Evolutionary conservation across 345 rosid species (phyloP), one percentile per base, ranked within the genome.

Genomic region (Physaria fendleri): DNA sequence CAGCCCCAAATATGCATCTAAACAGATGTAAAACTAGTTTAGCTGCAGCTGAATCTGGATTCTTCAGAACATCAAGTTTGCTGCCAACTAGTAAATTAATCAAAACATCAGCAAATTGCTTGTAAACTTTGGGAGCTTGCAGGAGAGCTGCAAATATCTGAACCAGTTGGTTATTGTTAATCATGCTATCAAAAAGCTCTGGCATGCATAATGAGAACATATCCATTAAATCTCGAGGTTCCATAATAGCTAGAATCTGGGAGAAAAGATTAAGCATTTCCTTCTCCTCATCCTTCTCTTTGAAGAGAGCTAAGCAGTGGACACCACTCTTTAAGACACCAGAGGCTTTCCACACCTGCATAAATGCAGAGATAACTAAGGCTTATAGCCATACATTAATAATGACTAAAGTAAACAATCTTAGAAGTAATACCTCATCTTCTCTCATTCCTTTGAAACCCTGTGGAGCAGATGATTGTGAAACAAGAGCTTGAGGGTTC

Each of bases 191-290:
- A 69, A 93, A 93, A 54, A 93, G 97, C 84, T 81, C 96, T 50
- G 96, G 92, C 96, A 93, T 82, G 59, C 99, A 93, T 78, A 93
- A 75, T 3, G 99, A 87, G 72, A 93, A 93, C 95, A 93, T 87
- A 76, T 93, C 97, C 99, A 90, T 87, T 21, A 90, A 88, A 82
- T 93, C 92, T 64, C 96, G 91, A 44, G 97, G 92, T 76, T 93
- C 99, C 99, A 93, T 85, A 47, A 93, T 87, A 47, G 82, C 84
- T 74, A 93, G 79, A 78, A 89, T 90, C 72, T 87, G 96, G 68
- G 97, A 89, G 66, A 87, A 89, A 40, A 81, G 87, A 43, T 79
- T 77, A 52, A 87, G 82, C 92, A 93, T 93, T 45, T 93, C 99
- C 59, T 77, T 89, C 75, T 89, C 99, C 77, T 93, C 99, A 13